phyloP scores from a whole-genome alignment of 2,329 filamentous ascomycete genomes.

The Paecilomyces formosus region DNA sequence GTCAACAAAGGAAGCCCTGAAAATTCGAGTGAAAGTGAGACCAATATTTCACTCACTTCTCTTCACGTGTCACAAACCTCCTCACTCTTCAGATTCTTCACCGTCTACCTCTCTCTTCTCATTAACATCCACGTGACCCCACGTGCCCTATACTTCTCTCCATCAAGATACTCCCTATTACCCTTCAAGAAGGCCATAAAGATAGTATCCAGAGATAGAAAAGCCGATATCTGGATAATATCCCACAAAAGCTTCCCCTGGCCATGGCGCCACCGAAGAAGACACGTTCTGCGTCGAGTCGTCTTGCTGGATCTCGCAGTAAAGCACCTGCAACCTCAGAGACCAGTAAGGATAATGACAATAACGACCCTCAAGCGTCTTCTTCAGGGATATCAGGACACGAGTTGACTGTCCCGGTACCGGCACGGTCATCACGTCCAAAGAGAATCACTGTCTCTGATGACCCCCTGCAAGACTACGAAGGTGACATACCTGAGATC shows the following conservation, averaged over 20 bases:
- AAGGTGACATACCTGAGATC: neutral
- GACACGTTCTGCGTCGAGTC: neutral
- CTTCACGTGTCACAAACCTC: neutral
- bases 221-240: neutral
- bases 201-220: neutral
- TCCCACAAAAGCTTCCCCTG: neutral
- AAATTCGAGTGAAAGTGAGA: neutral
- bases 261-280: neutral
- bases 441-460: neutral
- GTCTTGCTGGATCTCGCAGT: neutral
- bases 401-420: neutral
- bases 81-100: neutral
- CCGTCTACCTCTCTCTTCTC: neutral
- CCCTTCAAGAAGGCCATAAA: neutral
- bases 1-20: neutral
- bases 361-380: neutral
- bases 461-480: neutral
- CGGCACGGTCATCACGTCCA: neutral
- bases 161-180: neutral
- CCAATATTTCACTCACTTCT: neutral
- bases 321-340: neutral
- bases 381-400: neutral
- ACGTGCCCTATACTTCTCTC: neutral
- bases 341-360: neutral
- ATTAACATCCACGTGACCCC: neutral